These are phyloP conservation scores for Oemleria cerasiformis DNA, from an alignment of 306 rosid species.

Conservation along the genomic window DNA sequence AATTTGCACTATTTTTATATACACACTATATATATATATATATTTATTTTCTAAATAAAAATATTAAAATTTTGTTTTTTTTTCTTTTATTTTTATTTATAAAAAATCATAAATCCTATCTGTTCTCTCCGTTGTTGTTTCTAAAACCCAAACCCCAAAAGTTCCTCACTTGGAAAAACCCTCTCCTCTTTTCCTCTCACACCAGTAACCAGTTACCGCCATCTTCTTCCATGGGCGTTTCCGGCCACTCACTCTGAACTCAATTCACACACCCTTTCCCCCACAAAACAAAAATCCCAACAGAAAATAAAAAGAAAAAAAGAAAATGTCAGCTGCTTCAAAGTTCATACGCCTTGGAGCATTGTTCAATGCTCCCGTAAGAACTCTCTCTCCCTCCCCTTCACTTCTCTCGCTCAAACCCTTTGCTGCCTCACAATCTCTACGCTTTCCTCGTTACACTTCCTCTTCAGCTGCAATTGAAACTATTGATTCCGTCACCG, in stretches of 20 bases:
- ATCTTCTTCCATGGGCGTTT: not conserved
- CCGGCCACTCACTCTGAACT: not conserved
- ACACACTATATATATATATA: too few relatives aligned
- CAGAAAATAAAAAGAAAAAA: not conserved
- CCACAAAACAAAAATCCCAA: not conserved
- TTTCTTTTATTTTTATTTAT: too few relatives aligned
- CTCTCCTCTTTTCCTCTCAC: too few relatives aligned
- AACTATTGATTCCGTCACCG: constrained; percentile 11
- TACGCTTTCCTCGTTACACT: constrained; percentile 28
- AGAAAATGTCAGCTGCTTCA: constrained; percentile 50
- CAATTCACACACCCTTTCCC: not conserved
- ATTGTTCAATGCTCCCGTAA: constrained; percentile 34
- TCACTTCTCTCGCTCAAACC: constrained; percentile 36
- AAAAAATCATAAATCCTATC: too few relatives aligned
- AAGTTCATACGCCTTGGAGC: constrained; percentile 51
- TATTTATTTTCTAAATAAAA: too few relatives aligned
- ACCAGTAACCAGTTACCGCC: not conserved
- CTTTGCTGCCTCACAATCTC: constrained; percentile 20
- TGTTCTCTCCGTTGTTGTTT: too few relatives aligned
- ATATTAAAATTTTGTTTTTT: too few relatives aligned
- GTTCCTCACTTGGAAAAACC: not conserved
- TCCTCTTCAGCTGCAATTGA: constrained; percentile 19
- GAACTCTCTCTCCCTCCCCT: constrained; percentile 28
- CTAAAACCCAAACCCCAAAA: too few relatives aligned
- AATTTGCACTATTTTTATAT: too few relatives aligned